Conservation (phyloP, 2,329 filamentous ascomycete species). For the Zarea fungicola region DNA sequence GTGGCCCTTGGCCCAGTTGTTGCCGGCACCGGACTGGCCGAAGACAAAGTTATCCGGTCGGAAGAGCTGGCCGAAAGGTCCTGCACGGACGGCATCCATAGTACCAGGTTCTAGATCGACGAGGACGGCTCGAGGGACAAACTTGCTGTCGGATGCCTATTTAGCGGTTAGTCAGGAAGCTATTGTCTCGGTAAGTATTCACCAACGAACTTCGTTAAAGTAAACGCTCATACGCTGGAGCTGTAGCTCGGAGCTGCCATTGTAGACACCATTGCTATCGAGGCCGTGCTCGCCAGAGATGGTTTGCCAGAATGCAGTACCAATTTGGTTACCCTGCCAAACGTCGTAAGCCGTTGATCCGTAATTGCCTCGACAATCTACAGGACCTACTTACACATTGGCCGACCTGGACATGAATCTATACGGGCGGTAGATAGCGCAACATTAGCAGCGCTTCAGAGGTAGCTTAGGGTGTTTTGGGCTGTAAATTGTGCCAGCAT, state of each 20-base stretch:
- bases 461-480: no score
- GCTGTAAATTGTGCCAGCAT: no score
- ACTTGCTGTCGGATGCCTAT: slow-evolving; percentile 94
- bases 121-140: slow-evolving; percentile 97
- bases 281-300: slow-evolving; percentile 92
- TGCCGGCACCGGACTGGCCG: slow-evolving; percentile 97
- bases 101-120: slow-evolving; percentile 99
- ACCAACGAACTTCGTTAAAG: slow-evolving; percentile 68
- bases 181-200: background rate
- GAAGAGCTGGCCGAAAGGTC: slow-evolving; percentile 98
- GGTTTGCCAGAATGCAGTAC: slow-evolving; percentile 98
- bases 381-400: slow-evolving; percentile 72
- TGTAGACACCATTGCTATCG: slow-evolving; percentile 95
- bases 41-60: slow-evolving; percentile 99
- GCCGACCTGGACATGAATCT: slow-evolving; percentile 99
- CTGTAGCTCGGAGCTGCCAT: slow-evolving; percentile 96
- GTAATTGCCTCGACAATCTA: background rate
- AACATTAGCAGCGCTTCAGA: no score
- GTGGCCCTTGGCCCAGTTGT: slow-evolving; percentile 99
- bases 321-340: slow-evolving; percentile 95
- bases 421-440: slow-evolving; percentile 40
- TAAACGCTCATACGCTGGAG: slow-evolving; percentile 99
- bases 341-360: slow-evolving; percentile 27
- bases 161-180: slow-evolving; percentile 14
- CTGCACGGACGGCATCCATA: slow-evolving; percentile 98